Base-by-base conservation (phyloP, 345 rosid genomes). In the Eucalyptus tenuipes region DNA sequence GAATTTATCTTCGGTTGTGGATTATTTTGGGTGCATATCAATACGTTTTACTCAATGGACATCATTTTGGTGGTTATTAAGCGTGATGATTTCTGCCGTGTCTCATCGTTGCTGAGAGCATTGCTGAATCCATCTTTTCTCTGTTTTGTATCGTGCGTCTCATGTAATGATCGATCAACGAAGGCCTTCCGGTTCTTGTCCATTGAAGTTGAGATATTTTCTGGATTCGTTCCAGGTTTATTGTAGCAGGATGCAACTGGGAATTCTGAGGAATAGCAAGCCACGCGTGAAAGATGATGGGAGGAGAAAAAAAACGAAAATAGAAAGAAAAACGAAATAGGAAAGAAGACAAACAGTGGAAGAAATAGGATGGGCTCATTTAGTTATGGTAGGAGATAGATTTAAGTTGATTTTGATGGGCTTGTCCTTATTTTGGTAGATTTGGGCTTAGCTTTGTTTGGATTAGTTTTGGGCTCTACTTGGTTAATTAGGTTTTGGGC, bases 41-140 rank as follows among this genome's bases (percentile, higher is more conserved):
- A 29, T 59, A 59, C 31, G 0, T 3, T 59, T 59, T 59, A 59
- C 68, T 29, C 15, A 5, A 12, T 59, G 5, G 31, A 59, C 15
- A 59, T 29, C 68, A 59, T 59, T 27, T 59, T 0, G n/a, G 0
- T 59, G 68, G 7, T 59, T 27, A 27, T 59, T 59, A 59, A 3
- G 8, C 0, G 0, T 27, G 15, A 27, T 5, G 8, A 59, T 27
- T 59, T 59, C 68, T 5, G 31, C 31, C 31, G 0, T 59, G 0
- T 59, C n/a, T 59, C 31, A 27, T 59, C 15, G 14, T 11, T 12
- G 68, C 15, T 29, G 68, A 27, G 4, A 59, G 68, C 0, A 27
- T 12, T 12, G 31, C n/a, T 27, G 31, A 5, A 27, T 57, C 66
- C 66, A 25, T 57, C 66, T 57, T 25, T 57, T 27, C 66, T 57